Base-by-base conservation (phyloP, 1,284 basidiomycete genomes). In the Laetiporus sulphureus region DNA sequence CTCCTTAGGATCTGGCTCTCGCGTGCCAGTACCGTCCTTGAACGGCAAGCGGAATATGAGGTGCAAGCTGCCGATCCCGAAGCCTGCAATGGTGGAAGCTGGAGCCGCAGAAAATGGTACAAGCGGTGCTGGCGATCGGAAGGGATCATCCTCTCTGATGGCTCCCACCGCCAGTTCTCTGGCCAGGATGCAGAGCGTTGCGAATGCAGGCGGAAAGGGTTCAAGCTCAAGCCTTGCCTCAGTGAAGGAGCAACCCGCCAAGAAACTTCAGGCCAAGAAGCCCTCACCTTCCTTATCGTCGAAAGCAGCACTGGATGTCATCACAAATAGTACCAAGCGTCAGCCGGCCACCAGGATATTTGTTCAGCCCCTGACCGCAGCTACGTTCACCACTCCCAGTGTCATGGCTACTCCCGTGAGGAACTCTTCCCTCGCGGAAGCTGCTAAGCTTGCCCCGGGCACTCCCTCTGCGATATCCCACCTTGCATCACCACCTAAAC, bases 161-260 rank as follows among this genome's bases (percentile, higher is more conserved):
- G 81, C 83, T 0, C 84, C 84, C 0, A 88, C 85, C 1, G 84
- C 80, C 2, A 83, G 83, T 50, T 89, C 85, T 1, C 64, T 88
- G 20, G 86, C 85, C 2, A 85, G 79, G 63, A 64, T 55, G 48
- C 66, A 51, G 38, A 46, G 27, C 32, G 34, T 51, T n/a, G 16
- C 42, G 31, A 34, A 42, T 13, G 15, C 42, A 23, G 32, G 41
- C 1, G n/a, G 32, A 18, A 13, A 25, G 11, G 44, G 34, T 5
- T 33, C 22, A 34, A 18, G 15, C 4, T 31, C 36, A 25, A 31
- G 21, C 33, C 44, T 51, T 1, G 25, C 52, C 5, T 42, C 49
- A 12, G 43, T 49, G 2, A 49, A 47, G 35, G 42, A 48, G 15
- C 32, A 47, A 25, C 45, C 47, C 18, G 39, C 38, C 20, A 35